Evolutionary conservation across 2,329 filamentous ascomycete species (phyloP), one percentile per base, ranked within the genome.

Genomic region (Mariannaea elegans): DNA sequence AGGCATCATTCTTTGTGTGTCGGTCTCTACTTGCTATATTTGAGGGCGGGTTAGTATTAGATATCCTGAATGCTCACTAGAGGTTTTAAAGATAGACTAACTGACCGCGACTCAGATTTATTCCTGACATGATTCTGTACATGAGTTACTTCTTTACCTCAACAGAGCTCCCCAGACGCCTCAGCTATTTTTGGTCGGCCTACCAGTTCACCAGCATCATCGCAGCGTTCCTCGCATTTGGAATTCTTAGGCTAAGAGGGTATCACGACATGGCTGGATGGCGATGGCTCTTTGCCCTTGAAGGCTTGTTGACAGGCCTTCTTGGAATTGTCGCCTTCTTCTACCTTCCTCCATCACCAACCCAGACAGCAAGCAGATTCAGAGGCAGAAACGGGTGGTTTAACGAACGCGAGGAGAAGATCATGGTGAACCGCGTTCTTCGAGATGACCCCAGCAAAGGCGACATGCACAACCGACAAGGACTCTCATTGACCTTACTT

Each of bases 141-240:
- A 78, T 91, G 1, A 86, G 83, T 8, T 92, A 91, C 72, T 92
- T 88, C 75, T 92, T 91, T 73, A 91, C 49, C 0, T 45, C 41
- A 9, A 52, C 50, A 16, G 56, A 65, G 72, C 79, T 92, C 2
- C 87, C 39, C 10, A 19, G 14, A 16, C 36, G 36, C n/a, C 16
- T 39, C 3, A 39, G 36, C 36, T 18, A 18, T 12, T 39, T 39
- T 14, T 39, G 16, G 7, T 18, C 36, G 4, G 36, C 36, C 16
- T 18, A 14, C 10, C 36, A 16, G 14, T 19, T 49, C 7, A 51
- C 54, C 4, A 32, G 49, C 1, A 59, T 52, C 14, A n/a, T 62
- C 2, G 39, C 53, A 5, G 59, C 59, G 2, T 55, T 62, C 3
- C n/a, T 59, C 3, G 50, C 54, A 2, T 85, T 81, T 58, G 84